Evolutionary conservation across 2,329 filamentous ascomycete genomes (phyloP).

Genomic region (Ceratocystis papillata): DNA sequence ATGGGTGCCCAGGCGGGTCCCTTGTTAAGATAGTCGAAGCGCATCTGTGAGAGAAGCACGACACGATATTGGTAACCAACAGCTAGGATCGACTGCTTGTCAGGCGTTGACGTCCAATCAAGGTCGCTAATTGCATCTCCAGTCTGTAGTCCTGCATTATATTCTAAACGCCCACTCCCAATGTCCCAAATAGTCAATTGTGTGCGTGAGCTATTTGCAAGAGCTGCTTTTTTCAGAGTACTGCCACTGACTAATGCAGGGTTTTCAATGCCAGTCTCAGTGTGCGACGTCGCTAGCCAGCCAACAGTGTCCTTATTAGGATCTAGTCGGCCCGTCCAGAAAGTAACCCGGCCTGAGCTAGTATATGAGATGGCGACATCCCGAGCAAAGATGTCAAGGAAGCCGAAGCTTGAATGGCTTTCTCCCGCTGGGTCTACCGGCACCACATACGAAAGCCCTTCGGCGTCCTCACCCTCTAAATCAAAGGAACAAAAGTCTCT

Average conservation of each 20-base stretch:
- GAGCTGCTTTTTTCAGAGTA: constrained; percentile 72
- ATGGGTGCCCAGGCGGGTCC: constrained; percentile 84
- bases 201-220: constrained; percentile 64
- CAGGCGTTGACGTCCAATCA: constrained; percentile 87
- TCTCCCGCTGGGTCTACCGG: constrained; percentile 81
- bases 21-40: constrained; percentile 82
- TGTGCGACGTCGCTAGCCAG: constrained; percentile 71
- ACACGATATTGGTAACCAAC: constrained; percentile 88
- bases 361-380: constrained; percentile 84
- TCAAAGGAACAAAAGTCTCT: constrained; percentile 61
- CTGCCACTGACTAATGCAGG: constrained; percentile 75
- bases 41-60: constrained; percentile 70
- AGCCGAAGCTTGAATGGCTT: constrained; percentile 58
- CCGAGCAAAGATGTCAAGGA: constrained; percentile 73
- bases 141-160: constrained; percentile 60
- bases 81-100: constrained; percentile 77
- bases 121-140: constrained; percentile 72
- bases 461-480: constrained; percentile 46
- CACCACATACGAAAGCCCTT: constrained; percentile 56
- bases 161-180: constrained; percentile 68
- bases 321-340: constrained; percentile 74
- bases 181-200: constrained; percentile 87
- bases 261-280: constrained; percentile 64
- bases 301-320: constrained; percentile 50
- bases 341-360: constrained; percentile 59